These are phyloP conservation scores for Sporothrix pseudoabietina DNA, from an alignment of 2,329 filamentous ascomycete species.

Conservation along the genomic window DNA sequence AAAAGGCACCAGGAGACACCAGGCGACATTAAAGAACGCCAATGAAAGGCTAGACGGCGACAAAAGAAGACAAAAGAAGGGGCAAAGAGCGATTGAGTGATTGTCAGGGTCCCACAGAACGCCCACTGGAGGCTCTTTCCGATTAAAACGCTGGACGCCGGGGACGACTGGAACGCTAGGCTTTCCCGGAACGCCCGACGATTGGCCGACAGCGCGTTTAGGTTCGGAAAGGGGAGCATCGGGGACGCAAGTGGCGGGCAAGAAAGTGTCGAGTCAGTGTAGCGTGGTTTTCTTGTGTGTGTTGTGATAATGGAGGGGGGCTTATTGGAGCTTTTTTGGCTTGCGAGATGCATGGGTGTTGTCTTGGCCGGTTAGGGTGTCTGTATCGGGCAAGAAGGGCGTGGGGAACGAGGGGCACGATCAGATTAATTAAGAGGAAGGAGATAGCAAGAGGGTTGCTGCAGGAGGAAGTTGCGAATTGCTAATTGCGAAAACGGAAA, in stretches of 20 bases:
- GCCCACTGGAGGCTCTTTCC: constrained; percentile 9
- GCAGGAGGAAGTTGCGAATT: background rate
- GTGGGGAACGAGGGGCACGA: constrained; percentile 22
- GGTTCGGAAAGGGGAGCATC: constrained; percentile 3
- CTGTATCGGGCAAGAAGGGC: constrained; percentile 14
- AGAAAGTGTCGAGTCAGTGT: constrained; percentile 25
- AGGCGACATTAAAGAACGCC: background rate
- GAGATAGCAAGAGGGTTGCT: background rate
- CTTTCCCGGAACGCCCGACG: constrained; percentile 4
- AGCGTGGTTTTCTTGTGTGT: constrained; percentile 18
- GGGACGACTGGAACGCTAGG: background rate
- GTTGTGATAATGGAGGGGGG: constrained; percentile 1
- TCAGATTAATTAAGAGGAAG: constrained; percentile 2
- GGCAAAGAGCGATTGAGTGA: background rate
- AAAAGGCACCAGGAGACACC: background rate
- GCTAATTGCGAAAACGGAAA: constrained; percentile 15
- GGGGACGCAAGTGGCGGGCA: constrained; percentile 7
- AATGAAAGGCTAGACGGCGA: constrained; percentile 10
- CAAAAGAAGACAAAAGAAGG: constrained; percentile 17
- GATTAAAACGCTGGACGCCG: background rate
- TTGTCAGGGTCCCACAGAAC: constrained; percentile 9
- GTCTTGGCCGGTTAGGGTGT: constrained; percentile 12
- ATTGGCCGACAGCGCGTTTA: constrained; percentile 24
- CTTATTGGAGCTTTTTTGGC: background rate
- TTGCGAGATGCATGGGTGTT: background rate